Evolutionary conservation across 176 grass and related monocot genomes (phyloP).

Genomic region (Oryza punctata): DNA sequence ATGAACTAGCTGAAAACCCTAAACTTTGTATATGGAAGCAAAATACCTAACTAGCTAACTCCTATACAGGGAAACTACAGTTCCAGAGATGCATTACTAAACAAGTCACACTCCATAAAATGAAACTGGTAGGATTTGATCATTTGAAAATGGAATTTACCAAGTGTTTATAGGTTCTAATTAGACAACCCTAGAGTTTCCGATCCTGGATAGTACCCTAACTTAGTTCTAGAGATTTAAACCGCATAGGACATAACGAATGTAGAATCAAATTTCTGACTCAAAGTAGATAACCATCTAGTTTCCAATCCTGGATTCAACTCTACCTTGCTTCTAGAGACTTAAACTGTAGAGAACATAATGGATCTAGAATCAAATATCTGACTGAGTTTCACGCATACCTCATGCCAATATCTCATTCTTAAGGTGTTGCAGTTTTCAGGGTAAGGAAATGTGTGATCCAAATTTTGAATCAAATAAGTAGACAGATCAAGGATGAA

Average conservation of each 20-base stretch:
- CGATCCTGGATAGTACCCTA: neutral
- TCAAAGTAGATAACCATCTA: neutral
- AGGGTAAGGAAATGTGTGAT: neutral
- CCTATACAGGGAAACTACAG: neutral
- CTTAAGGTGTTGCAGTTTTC: conserved; percentile 13
- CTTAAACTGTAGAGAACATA: neutral
- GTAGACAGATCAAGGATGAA: conserved; percentile 31
- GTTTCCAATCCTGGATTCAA: neutral
- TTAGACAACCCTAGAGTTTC: neutral
- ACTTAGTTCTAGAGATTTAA: neutral
- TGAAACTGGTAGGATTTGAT: neutral
- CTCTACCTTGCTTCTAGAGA: neutral
- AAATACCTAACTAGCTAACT: neutral
- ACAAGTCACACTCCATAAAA: conserved; percentile 8
- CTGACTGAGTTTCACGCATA: neutral
- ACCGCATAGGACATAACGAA: neutral
- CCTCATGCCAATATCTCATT: neutral
- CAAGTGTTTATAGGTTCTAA: neutral
- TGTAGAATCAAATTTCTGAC: neutral
- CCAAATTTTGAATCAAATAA: conserved; percentile 21
- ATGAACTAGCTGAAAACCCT: conserved; percentile 21
- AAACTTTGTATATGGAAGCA: conserved; percentile 9
- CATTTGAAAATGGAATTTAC: conserved; percentile 1
- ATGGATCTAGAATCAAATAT: conserved; percentile 14
- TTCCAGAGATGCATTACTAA: neutral